Evolutionary conservation across 2,329 filamentous ascomycete genomes (phyloP), one percentile per base, ranked within the genome.

Genomic region (Phialophora verrucosa): DNA sequence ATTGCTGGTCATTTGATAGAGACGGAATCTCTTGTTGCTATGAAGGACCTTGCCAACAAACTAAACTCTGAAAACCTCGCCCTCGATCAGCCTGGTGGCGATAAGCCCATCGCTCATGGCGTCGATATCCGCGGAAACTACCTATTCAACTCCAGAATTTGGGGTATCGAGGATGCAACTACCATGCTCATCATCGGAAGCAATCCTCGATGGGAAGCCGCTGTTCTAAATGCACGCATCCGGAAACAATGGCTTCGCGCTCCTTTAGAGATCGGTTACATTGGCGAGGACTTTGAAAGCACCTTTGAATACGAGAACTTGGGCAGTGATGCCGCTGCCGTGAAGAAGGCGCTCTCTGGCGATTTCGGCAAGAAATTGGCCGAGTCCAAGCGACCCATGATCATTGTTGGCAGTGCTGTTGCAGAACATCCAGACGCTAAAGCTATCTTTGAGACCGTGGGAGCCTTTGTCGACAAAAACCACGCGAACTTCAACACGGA

Each of bases 201-300:
- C 78, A 99, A 99, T 83, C 91, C 95, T 49, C 89, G 95, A 73
- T 92, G 96, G 76, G 95, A 99, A 82, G 95, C 95, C 68, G 92
- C 95, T 64, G 92, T 95, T 56, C 86, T 99, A 53, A 99, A 99
- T 76, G 93, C 94, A 70, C 91, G 95, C 72, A 99, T 99, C 76
- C 88, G 95, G 75, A 99, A 99, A 85, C 93, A 97, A 80, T 99
- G 94, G 91, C 84, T 99, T 73, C 90, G 93, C 73, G 97, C 95
- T 42, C 93, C 98, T 73, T 88, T 99, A 27, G 91, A 98, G 78
- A 88, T 99, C 74, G 95, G 90, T 71, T 87, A 97, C 66, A 89
- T 99, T 72, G 95, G 95, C 70, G 91, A 97, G 82, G 82, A 89
- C 47, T 99, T 94, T 79, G 88, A 96, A 57, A 96, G 93, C 64